Percentiles rank a stretch among this genome's conserved stretches.
These are phyloP conservation scores for Alternaria triticimaculans DNA, from an alignment of 2,329 filamentous ascomycete species.

Conservation along the genomic window DNA sequence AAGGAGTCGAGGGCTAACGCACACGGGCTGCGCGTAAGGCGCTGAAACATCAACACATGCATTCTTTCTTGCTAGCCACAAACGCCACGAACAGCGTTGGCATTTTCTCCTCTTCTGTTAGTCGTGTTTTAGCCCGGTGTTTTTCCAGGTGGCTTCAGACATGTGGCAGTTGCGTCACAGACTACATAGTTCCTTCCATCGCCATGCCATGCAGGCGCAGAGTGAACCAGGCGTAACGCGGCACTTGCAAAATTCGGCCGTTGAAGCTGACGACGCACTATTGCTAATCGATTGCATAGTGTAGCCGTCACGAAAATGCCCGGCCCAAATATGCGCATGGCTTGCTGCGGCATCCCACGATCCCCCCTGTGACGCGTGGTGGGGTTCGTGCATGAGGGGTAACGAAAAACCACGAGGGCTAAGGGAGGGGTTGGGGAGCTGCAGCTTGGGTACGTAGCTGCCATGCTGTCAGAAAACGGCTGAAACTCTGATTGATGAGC, in stretches of 20 bases:
- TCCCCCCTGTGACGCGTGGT: background rate
- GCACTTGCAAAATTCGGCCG: background rate
- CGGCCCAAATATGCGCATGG: background rate
- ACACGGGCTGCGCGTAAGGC: slow-evolving; percentile 5
- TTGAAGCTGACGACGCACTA: background rate
- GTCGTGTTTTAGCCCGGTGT: background rate
- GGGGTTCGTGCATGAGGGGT: background rate
- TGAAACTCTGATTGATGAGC: background rate
- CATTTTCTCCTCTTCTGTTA: background rate
- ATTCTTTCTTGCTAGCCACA: background rate
- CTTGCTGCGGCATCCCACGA: background rate
- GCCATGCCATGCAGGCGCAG: background rate
- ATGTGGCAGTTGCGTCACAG: slow-evolving; percentile 1
- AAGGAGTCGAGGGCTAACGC: background rate
- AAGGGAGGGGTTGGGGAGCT: background rate
- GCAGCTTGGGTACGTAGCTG: background rate
- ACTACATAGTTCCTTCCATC: background rate
- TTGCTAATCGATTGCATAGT: background rate
- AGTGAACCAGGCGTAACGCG: background rate
- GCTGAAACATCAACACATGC: slow-evolving; percentile 3
- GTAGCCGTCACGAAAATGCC: background rate
- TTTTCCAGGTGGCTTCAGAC: background rate
- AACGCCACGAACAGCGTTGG: background rate
- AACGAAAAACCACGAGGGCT: background rate
- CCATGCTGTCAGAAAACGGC: background rate